Conservation (phyloP, 116 monocot species). For the Iris pallida region DNA sequence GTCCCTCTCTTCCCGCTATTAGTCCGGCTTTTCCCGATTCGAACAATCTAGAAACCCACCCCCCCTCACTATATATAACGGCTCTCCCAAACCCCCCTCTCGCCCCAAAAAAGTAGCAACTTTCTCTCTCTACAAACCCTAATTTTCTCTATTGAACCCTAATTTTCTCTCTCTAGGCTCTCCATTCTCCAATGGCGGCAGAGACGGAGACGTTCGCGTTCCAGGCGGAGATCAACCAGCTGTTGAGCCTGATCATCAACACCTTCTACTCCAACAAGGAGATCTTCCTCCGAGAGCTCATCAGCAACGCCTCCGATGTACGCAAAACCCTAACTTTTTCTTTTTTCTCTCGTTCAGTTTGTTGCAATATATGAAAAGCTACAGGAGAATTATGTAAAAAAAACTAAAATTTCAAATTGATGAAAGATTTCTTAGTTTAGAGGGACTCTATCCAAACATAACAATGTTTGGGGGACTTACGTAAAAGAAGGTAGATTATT, state of each 20-base stretch:
- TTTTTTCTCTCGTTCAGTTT: background rate
- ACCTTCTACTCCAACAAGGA: conserved; percentile 60
- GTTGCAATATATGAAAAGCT: background rate
- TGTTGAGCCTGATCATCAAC: conserved; percentile 44
- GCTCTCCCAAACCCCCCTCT: background rate
- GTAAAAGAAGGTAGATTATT: no score
- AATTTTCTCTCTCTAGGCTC: background rate
- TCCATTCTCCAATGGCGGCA: conserved; percentile 7
- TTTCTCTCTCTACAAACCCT: background rate
- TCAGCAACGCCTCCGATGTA: conserved; percentile 49
- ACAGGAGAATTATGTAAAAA: no score
- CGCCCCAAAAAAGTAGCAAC: background rate
- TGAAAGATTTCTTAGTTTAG: no score
- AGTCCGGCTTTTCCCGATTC: no score
- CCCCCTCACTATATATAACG: background rate
- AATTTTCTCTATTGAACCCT: background rate
- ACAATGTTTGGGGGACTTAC: no score
- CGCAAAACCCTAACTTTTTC: background rate
- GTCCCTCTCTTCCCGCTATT: no score
- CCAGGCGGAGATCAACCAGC: conserved; percentile 60
- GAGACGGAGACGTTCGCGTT: conserved; percentile 49
- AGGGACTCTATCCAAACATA: no score
- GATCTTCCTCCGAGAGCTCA: conserved; percentile 51
- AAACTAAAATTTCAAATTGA: no score
- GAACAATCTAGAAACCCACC: no score